phyloP scores from a whole-genome alignment of 225 moss, liverwort and hornwort species.

The Lunularia cruciata region DNA sequence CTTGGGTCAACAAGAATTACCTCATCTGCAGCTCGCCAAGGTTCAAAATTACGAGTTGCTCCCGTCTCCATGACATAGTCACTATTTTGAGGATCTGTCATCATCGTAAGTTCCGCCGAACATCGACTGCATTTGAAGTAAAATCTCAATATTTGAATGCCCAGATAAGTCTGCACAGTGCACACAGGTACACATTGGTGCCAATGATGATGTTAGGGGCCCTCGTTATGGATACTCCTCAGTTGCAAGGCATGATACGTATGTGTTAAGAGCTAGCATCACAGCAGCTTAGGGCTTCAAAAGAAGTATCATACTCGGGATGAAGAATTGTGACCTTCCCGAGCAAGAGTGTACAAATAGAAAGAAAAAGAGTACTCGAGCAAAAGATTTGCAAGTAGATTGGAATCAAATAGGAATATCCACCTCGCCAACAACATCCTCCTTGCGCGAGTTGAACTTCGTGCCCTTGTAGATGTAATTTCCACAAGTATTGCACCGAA shows the following conservation, averaged over 20 bases:
- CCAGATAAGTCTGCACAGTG: constrained; percentile 64
- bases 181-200: neutral
- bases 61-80: constrained; percentile 88
- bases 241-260: neutral
- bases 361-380: too few species aligned
- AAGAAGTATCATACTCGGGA: too few species aligned
- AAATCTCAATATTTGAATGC: constrained; percentile 79
- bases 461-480: constrained; percentile 93
- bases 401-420: too few species aligned
- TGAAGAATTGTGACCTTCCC: too few species aligned
- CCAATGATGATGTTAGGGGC: neutral
- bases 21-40: constrained; percentile 96
- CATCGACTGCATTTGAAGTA: constrained; percentile 85
- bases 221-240: neutral
- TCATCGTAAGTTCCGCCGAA: constrained; percentile 85
- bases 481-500: constrained; percentile 81
- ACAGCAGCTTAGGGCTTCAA: too few species aligned
- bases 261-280: too few species aligned
- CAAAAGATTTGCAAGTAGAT: too few species aligned
- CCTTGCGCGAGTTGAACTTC: constrained; percentile 85
- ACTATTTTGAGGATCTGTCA: constrained; percentile 86
- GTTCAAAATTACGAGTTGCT: constrained; percentile 86
- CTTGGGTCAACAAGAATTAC: too few species aligned
- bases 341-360: too few species aligned
- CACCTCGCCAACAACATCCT: constrained; percentile 72